Conservation (phyloP, 495 filamentous ascomycete genomes). For the Sporormia fimetaria region DNA sequence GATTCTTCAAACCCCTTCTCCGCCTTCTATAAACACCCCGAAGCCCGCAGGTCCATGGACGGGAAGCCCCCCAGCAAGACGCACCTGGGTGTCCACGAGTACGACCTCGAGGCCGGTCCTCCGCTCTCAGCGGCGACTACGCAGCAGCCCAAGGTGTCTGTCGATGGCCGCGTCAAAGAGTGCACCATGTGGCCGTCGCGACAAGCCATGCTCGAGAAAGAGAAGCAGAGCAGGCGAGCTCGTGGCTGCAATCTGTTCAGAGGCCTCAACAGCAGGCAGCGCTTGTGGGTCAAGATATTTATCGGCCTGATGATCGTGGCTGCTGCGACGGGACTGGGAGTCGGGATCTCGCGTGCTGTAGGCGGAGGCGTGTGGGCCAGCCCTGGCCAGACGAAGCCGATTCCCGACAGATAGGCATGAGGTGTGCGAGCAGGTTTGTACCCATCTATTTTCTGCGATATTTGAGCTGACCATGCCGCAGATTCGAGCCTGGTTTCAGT, state of each 20-base stretch:
- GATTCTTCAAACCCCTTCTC: slow-evolving; percentile 38
- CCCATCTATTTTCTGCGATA: too few species aligned
- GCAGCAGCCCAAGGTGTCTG: slow-evolving; percentile 22
- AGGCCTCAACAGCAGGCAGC: slow-evolving; percentile 40
- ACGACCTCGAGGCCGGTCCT: slow-evolving; percentile 29
- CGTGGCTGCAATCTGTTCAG: slow-evolving; percentile 35
- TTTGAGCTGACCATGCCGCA: too few species aligned
- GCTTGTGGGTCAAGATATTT: slow-evolving; percentile 40
- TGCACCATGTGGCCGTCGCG: slow-evolving; percentile 37
- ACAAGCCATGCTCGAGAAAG: slow-evolving; percentile 29
- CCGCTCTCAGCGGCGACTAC: slow-evolving; percentile 20
- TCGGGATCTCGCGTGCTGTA: slow-evolving; percentile 52
- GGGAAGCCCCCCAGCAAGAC: slow-evolving; percentile 30
- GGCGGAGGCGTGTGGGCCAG: slow-evolving; percentile 45
- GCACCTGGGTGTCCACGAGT: slow-evolving; percentile 26
- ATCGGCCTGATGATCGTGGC: slow-evolving; percentile 49
- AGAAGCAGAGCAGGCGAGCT: slow-evolving; percentile 23
- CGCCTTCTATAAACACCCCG: slow-evolving; percentile 49
- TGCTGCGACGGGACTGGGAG: slow-evolving; percentile 47
- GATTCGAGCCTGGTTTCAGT: too few species aligned
- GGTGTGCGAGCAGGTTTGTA: too few species aligned
- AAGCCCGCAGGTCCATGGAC: slow-evolving; percentile 41
- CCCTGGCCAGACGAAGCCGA: slow-evolving; percentile 16
- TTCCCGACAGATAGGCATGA: slow-evolving; percentile 18
- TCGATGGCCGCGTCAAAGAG: slow-evolving; percentile 33